Conservation (phyloP, 108 stramenopile species). For the Thalassiosira profunda region DNA sequence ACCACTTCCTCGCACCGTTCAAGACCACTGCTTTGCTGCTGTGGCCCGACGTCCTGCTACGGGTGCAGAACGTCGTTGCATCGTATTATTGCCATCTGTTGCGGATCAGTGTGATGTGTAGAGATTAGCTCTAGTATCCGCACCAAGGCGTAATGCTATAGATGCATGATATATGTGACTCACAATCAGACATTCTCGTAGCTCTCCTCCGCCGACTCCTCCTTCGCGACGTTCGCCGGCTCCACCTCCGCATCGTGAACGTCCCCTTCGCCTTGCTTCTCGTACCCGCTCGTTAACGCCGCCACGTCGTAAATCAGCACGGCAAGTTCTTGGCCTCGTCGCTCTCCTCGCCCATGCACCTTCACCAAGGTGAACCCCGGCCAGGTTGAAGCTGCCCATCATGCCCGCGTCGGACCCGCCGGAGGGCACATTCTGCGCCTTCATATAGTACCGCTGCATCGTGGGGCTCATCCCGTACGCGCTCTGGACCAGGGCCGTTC, state of each 20-base stretch:
- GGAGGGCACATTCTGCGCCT: constrained; percentile 92
- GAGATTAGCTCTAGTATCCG: no score
- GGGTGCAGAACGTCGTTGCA: no score
- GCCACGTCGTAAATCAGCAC: constrained; percentile 95
- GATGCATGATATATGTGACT: neutral
- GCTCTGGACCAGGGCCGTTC: constrained; percentile 93
- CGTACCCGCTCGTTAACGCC: constrained; percentile 96
- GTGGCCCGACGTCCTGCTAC: no score
- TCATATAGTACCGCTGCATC: constrained; percentile 99
- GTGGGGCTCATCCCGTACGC: constrained; percentile 98
- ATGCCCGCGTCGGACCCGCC: constrained; percentile 71
- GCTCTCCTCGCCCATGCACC: constrained; percentile 78
- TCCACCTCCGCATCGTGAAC: constrained; percentile 53
- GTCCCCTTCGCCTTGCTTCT: constrained; percentile 82
- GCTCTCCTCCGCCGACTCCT: neutral
- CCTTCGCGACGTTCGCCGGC: constrained; percentile 7
- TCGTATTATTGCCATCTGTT: no score
- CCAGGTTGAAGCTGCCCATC: constrained; percentile 84
- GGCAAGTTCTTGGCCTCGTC: constrained; percentile 79
- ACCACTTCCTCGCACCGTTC: no score
- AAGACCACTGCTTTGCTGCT: no score
- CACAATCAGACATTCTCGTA: constrained; percentile 6
- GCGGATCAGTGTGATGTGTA: no score
- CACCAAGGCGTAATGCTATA: no score
- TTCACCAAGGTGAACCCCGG: constrained; percentile 95